Evolutionary conservation across 768 basidiomycete genomes (phyloP).

Genomic region (Candolleomyces aberdarensis): DNA sequence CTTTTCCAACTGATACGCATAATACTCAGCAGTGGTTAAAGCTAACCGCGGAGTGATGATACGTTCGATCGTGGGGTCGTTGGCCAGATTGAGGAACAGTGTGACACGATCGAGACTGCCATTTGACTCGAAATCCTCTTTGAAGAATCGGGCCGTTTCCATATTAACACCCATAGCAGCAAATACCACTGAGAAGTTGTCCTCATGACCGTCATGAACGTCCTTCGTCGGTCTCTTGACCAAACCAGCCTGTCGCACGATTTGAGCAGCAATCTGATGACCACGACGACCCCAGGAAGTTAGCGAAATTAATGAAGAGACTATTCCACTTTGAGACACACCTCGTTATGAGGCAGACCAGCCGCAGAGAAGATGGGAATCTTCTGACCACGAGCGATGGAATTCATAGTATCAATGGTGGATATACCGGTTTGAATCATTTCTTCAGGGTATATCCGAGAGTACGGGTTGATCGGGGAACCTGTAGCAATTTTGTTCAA

Average conservation of each 20-base stretch:
- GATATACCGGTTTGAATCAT: constrained; percentile 99
- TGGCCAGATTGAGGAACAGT: constrained; percentile 96
- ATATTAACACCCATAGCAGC: constrained; percentile 99
- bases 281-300: constrained; percentile 1
- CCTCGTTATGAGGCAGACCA: constrained; percentile 98
- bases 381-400: constrained; percentile 99
- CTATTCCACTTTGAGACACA: constrained; percentile 27
- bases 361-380: constrained; percentile 99
- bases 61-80: constrained; percentile 99
- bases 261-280: constrained; percentile 94
- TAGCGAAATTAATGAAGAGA: constrained; percentile 2
- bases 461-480: constrained; percentile 96
- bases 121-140: constrained; percentile 98
- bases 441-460: constrained; percentile 99
- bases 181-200: constrained; percentile 99
- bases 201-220: constrained; percentile 98
- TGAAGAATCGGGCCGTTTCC: constrained; percentile 99
- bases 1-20: constrained; percentile 99
- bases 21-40: constrained; percentile 97
- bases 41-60: constrained; percentile 99
- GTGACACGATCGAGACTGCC: constrained; percentile 97
- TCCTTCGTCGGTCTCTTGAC: constrained; percentile 97
- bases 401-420: constrained; percentile 97
- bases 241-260: constrained; percentile 97
- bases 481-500: constrained; percentile 44